Evolutionary conservation across 2,329 filamentous ascomycete species (phyloP).

Genomic region (Stachybotrys echinatus): DNA sequence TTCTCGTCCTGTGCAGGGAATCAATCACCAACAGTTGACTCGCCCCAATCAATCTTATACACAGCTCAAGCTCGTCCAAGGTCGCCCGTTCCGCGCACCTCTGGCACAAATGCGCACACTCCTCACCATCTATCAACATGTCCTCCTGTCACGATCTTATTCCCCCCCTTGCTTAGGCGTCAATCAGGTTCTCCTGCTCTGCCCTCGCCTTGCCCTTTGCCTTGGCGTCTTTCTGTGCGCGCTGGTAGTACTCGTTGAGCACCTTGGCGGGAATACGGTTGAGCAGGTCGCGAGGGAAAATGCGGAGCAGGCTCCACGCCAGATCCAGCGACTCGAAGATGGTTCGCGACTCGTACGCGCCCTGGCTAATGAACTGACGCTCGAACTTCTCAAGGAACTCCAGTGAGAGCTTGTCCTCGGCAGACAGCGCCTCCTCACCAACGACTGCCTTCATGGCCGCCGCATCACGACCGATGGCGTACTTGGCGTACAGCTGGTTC

Average conservation of each 20-base stretch:
- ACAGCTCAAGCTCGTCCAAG: too few relatives aligned
- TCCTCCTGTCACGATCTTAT: not conserved
- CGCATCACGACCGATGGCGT: conserved; percentile 96
- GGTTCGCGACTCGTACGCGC: conserved; percentile 82
- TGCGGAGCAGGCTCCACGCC: conserved; percentile 92
- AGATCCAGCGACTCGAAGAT: conserved; percentile 94
- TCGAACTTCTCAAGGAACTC: conserved; percentile 99
- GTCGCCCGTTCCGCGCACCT: too few relatives aligned
- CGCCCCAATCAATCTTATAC: not conserved
- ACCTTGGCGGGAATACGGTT: conserved; percentile 88
- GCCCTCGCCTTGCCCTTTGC: conserved; percentile 53
- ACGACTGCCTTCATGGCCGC: conserved; percentile 99
- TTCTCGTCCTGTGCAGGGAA: too few relatives aligned
- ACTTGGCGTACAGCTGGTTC: conserved; percentile 99
- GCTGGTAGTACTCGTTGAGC: conserved; percentile 77
- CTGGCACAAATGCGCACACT: not conserved
- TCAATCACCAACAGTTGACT: not conserved
- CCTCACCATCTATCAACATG: not conserved
- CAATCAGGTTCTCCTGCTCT: conserved; percentile 53
- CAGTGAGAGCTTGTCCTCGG: conserved; percentile 94
- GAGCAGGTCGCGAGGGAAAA: conserved; percentile 96
- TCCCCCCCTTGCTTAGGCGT: conserved; percentile 35
- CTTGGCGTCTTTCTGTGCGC: conserved; percentile 58
- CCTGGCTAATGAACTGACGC: conserved; percentile 87
- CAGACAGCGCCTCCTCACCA: conserved; percentile 91